Base-by-base conservation (phyloP, 176 grass and related monocot species). In the Triticum timopheevii region DNA sequence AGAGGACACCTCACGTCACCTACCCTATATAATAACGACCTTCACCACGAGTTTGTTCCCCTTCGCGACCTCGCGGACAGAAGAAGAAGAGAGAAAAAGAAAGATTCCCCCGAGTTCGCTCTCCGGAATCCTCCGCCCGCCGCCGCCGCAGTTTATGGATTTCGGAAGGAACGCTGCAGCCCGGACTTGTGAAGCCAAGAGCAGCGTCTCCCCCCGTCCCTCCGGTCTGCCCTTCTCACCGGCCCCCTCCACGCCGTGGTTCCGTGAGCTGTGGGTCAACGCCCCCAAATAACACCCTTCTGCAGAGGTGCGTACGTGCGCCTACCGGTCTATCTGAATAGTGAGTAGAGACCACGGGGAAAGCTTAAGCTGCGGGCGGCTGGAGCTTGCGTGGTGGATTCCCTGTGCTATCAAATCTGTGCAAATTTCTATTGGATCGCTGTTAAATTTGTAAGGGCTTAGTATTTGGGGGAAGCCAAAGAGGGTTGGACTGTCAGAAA, bases 201-300 rank as follows among this genome's bases (percentile, higher is more conserved):
- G 34, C 79, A 74, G 52, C 13, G 52, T 54, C 24, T 79, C 72
- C 20, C 73, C 67, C 67, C 30, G 33, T 34, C 31, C 22, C n/a
- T 87, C 78, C 44, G 56, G 72, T 71, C 82, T 89, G 61, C 80
- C 67, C 70, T 84, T 90, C 61, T 88, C 85, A 65, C 24, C 82
- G 63, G 31, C 80, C 76, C 61, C 69, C 9, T 87, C 86, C 39
- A 74, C 88, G 78, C 92, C 86, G 64, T 95, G 96, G 96, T 95
- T 95, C 90, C 70, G 88, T 31, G 86, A 94, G 73, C 83, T 95
- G 11, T 89, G 90, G 96, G 78, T 89, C 91, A 64, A 89, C 83
- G 77, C 83, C 44, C 84, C 69, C 28, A 87, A 84, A 70, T 91
- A 88, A 23, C 67, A 31, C 44, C 30, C 82, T 74, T 80, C 61